A percentile compares a stretch with the other conserved stretches of the same genome.
Evolutionary conservation across 176 grass and related monocot genomes (phyloP).

Genomic region (Triticum timopheevii): DNA sequence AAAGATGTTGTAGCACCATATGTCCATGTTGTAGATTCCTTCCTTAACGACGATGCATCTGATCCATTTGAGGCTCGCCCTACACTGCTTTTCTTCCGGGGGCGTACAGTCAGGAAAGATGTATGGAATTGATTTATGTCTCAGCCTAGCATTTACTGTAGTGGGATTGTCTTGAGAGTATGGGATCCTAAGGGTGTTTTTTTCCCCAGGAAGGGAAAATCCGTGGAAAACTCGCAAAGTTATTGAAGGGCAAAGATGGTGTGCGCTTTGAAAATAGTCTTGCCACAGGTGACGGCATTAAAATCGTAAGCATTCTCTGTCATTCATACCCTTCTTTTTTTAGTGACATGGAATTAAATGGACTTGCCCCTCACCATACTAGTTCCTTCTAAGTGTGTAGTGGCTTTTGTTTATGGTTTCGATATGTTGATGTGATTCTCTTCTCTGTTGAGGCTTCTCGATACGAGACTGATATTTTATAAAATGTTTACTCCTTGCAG

Average conservation of each 20-base stretch:
- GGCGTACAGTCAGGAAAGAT: constrained; percentile 93
- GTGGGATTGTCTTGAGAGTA: not conserved
- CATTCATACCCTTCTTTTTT: constrained; percentile 14
- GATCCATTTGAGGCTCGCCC: constrained; percentile 73
- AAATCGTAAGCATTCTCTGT: constrained; percentile 51
- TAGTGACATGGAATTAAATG: not conserved
- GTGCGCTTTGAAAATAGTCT: constrained; percentile 89
- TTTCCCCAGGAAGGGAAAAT: constrained; percentile 81
- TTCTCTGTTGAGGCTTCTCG: constrained; percentile 12
- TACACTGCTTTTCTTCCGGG: constrained; percentile 94
- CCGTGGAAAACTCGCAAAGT: constrained; percentile 66
- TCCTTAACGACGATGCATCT: constrained; percentile 55
- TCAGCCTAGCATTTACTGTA: not conserved
- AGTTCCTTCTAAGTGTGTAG: not conserved
- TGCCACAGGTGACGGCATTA: constrained; percentile 86
- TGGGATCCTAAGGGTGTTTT: not conserved
- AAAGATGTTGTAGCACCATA: constrained; percentile 97
- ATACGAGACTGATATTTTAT: constrained; percentile 19
- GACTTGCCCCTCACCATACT: not conserved
- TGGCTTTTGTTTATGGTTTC: constrained; percentile 4
- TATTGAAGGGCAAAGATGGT: constrained; percentile 77
- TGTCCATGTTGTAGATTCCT: constrained; percentile 87
- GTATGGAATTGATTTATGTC: constrained; percentile 49
- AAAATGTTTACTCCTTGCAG: constrained; percentile 47
- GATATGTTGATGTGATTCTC: not conserved